Evolutionary conservation across 768 basidiomycete genomes (phyloP).

Genomic region (Termitomyces eurrhizus): DNA sequence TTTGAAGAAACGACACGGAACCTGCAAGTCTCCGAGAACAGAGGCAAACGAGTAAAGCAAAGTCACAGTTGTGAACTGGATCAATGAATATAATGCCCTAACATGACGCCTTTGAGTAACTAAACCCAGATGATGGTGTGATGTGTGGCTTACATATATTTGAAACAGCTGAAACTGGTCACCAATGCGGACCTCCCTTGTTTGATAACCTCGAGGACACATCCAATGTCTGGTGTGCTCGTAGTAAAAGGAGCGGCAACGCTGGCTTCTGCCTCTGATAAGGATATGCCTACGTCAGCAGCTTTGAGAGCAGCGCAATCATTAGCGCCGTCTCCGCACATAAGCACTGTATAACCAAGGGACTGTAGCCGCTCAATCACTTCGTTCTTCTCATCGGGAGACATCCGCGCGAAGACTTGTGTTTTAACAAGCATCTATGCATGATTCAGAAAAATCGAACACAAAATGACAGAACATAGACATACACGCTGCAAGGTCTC

Average conservation of each 20-base stretch:
- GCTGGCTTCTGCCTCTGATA: conserved; percentile 97
- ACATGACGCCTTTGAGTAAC: conserved; percentile 11
- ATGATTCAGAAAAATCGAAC: neutral
- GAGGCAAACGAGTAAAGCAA: conserved; percentile 95
- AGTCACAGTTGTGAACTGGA: conserved; percentile 98
- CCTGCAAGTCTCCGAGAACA: conserved; percentile 95
- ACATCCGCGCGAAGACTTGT: conserved; percentile 97
- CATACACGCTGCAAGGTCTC: conserved; percentile 92
- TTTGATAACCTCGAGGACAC: conserved; percentile 94
- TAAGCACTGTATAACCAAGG: conserved; percentile 93
- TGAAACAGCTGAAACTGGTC: conserved; percentile 99
- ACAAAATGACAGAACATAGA: neutral
- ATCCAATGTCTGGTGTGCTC: conserved; percentile 89
- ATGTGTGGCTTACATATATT: conserved; percentile 85
- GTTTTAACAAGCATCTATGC: conserved; percentile 93
- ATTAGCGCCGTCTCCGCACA: conserved; percentile 99
- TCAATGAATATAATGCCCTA: conserved; percentile 97
- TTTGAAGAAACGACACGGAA: conserved; percentile 20
- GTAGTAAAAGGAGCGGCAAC: conserved; percentile 98
- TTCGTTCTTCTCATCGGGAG: conserved; percentile 99
- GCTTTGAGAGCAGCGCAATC: conserved; percentile 98
- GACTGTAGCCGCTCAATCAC: conserved; percentile 91
- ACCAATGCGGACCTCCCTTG: conserved; percentile 95
- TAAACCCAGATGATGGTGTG: neutral
- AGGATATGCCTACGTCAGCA: conserved; percentile 93